phyloP scores from a whole-genome alignment of 257 asterid species.

The Gentiana dahurica region DNA sequence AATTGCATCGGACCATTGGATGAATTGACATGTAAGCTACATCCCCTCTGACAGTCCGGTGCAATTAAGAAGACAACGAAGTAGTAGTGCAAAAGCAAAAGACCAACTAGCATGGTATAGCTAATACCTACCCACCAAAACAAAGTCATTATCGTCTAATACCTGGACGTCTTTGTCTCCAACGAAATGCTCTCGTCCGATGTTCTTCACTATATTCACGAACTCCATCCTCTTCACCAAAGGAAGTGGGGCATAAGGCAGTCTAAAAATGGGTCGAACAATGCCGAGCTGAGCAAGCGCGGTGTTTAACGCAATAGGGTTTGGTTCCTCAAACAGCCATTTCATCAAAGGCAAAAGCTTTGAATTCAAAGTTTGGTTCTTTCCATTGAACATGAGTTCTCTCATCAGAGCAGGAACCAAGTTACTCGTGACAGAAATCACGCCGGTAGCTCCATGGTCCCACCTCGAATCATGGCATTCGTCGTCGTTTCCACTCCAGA shows the following conservation, averaged over 20 bases:
- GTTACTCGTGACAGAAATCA: slow-evolving; percentile 74
- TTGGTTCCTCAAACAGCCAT: slow-evolving; percentile 74
- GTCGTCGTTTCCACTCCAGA: slow-evolving; percentile 89
- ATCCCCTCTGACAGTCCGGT: too few relatives aligned
- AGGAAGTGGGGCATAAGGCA: slow-evolving; percentile 74
- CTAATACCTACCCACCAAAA: slow-evolving; percentile 71
- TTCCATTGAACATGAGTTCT: slow-evolving; percentile 63
- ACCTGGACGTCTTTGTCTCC: slow-evolving; percentile 60
- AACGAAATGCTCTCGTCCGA: slow-evolving; percentile 70
- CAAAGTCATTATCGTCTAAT: slow-evolving; percentile 61
- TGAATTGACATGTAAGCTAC: not conserved
- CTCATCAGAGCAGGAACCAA: slow-evolving; percentile 71
- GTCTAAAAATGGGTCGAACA: slow-evolving; percentile 65
- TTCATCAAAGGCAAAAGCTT: slow-evolving; percentile 45
- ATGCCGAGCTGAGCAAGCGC: slow-evolving; percentile 92
- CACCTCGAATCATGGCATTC: slow-evolving; percentile 84
- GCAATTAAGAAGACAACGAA: not conserved
- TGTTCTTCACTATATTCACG: slow-evolving; percentile 54
- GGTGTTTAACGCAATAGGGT: slow-evolving; percentile 69
- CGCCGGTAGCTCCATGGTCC: slow-evolving; percentile 62
- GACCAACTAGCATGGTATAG: not conserved
- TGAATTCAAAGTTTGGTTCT: slow-evolving; percentile 39
- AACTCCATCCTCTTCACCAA: slow-evolving; percentile 65
- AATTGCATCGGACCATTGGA: not conserved
- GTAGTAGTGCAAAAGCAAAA: not conserved